Evolutionary conservation across 352 stramenopile genomes (phyloP).

Genomic region (Globisporangium iwayamae): DNA sequence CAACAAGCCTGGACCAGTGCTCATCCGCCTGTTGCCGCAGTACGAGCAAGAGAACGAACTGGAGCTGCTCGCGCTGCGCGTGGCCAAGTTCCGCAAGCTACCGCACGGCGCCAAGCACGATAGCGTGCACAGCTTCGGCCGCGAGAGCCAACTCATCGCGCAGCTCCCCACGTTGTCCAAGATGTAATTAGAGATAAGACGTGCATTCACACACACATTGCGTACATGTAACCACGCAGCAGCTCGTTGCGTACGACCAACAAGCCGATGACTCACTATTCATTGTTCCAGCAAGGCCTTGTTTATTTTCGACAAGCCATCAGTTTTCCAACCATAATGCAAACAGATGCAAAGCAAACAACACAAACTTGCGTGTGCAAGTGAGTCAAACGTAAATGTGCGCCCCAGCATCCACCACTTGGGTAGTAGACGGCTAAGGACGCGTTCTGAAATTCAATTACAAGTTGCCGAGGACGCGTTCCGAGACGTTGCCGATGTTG

Average conservation of each 20-base stretch:
- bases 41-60: conserved; percentile 59
- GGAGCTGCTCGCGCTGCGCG: conserved; percentile 51
- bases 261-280: background rate
- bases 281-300: background rate
- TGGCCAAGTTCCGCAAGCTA: conserved; percentile 76
- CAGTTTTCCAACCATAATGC: conserved; percentile 20
- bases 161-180: conserved; percentile 66
- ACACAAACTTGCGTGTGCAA: background rate
- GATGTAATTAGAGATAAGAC: conserved; percentile 37
- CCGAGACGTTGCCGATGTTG: conserved; percentile 93
- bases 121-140: conserved; percentile 31
- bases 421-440: background rate
- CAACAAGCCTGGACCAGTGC: conserved; percentile 15
- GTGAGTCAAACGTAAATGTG: background rate
- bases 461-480: conserved; percentile 92
- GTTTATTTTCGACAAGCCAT: background rate
- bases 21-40: conserved; percentile 31
- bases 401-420: background rate
- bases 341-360: background rate
- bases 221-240: background rate
- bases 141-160: conserved; percentile 59
- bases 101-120: conserved; percentile 30
- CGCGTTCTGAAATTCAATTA: conserved; percentile 31
- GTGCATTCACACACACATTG: conserved; percentile 16
- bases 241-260: background rate